A percentile compares a stretch with the other conserved stretches of the same genome.
phyloP scores from a whole-genome alignment of 192 early-diverging fungal genomes.

The Coemansia sp. region DNA sequence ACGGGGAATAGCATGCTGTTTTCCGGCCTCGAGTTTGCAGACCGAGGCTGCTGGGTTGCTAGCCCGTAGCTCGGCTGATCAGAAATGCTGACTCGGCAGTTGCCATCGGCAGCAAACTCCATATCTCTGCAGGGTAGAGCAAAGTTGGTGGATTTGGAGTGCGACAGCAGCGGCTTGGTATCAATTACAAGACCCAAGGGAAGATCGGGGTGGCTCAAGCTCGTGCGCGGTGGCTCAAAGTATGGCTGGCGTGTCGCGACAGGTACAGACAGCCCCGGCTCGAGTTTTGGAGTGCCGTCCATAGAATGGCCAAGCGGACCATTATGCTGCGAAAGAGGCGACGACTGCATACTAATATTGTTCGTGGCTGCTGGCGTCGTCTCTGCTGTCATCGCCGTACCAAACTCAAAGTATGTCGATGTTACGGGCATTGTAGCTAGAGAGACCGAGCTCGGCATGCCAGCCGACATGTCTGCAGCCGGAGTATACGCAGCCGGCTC shows the following conservation, averaged over 20 bases:
- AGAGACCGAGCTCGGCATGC: background rate
- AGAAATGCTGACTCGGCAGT: conserved; percentile 25
- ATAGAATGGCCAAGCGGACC: conserved; percentile 3
- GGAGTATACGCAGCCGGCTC: conserved; percentile 6
- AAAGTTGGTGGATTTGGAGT: conserved; percentile 13
- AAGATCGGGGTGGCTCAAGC: background rate
- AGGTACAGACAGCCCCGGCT: conserved; percentile 8
- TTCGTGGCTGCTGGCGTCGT: conserved; percentile 5
- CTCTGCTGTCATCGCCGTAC: conserved; percentile 2
- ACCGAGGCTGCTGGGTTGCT: conserved; percentile 12
- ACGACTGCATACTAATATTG: conserved; percentile 15
- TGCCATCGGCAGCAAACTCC: conserved; percentile 9
- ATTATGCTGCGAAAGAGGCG: conserved; percentile 11
- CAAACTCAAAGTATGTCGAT: conserved; percentile 11
- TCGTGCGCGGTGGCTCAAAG: background rate
- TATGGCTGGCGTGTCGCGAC: background rate
- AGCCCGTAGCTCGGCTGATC: conserved; percentile 21
- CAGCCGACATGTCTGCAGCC: background rate
- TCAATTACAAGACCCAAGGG: background rate
- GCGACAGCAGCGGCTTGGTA: conserved; percentile 6
- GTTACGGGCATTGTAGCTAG: conserved; percentile 4
- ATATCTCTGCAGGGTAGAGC: conserved; percentile 1
- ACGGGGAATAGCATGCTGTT: conserved; percentile 34
- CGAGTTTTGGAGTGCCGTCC: conserved; percentile 1
- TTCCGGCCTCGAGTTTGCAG: conserved; percentile 13